A percentile compares a stretch with the other conserved stretches of the same genome.
These are phyloP conservation scores for Lentinula detonsa DNA, from an alignment of 768 basidiomycete genomes.

Conservation along the genomic window DNA sequence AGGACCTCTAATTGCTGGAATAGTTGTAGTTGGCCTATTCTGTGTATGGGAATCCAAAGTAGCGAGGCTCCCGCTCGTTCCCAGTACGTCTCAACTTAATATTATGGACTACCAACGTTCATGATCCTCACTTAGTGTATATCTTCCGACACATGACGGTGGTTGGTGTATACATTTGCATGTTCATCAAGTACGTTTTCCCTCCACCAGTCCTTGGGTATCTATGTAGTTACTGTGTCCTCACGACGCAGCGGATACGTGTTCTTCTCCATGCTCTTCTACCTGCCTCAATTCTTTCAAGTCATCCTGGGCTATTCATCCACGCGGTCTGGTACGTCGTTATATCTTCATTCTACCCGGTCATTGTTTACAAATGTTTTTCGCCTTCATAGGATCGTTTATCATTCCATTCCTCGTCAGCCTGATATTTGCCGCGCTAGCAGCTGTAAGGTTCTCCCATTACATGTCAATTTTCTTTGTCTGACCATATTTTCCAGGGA, in stretches of 20 bases:
- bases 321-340: slow-evolving; percentile 33
- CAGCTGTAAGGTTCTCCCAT: slow-evolving; percentile 36
- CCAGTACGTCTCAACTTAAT: slow-evolving; percentile 36
- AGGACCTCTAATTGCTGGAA: slow-evolving; percentile 49
- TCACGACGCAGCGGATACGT: slow-evolving; percentile 40
- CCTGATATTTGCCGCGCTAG: slow-evolving; percentile 53
- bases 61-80: slow-evolving; percentile 65
- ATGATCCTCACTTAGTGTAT: slow-evolving; percentile 40
- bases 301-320: slow-evolving; percentile 60
- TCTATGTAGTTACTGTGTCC: background rate
- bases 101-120: background rate
- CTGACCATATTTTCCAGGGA: slow-evolving; percentile 31
- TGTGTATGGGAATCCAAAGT: slow-evolving; percentile 70
- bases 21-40: slow-evolving; percentile 50
- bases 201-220: background rate
- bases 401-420: slow-evolving; percentile 64
- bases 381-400: slow-evolving; percentile 42
- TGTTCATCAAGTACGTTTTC: slow-evolving; percentile 54
- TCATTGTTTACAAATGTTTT: background rate
- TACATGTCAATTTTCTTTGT: background rate
- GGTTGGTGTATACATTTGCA: slow-evolving; percentile 59
- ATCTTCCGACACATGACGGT: slow-evolving; percentile 68
- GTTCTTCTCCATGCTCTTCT: slow-evolving; percentile 61
- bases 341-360: background rate
- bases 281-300: slow-evolving; percentile 74